phyloP scores from a whole-genome alignment of 495 filamentous ascomycete genomes.

The Neurospora sp. region DNA sequence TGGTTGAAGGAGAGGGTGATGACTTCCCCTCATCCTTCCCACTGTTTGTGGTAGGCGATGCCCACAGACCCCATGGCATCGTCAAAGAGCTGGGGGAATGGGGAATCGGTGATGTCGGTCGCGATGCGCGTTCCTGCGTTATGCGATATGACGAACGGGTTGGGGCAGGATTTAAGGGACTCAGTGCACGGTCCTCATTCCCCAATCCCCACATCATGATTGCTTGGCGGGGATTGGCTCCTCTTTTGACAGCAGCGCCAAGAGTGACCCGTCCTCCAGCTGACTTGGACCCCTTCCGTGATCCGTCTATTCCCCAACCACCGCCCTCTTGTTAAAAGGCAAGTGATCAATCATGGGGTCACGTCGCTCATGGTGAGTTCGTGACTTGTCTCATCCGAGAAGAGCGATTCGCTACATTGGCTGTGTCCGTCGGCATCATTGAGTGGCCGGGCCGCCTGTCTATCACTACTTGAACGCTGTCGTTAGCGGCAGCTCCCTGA shows the following conservation, averaged over 20 bases:
- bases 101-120: background rate
- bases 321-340: background rate
- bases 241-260: background rate
- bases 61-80: constrained; percentile 19
- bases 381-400: background rate
- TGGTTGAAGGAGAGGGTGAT: background rate
- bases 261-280: background rate
- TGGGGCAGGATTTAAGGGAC: background rate
- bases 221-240: background rate
- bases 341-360: background rate
- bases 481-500: background rate
- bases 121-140: background rate
- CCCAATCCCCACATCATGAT: background rate
- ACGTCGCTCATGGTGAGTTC: background rate
- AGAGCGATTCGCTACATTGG: background rate
- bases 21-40: background rate
- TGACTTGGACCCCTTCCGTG: background rate
- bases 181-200: background rate
- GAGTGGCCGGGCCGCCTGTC: background rate
- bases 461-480: background rate
- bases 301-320: background rate
- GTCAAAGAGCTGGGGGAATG: constrained; percentile 1
- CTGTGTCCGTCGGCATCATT: background rate
- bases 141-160: background rate
- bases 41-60: constrained; percentile 6